Base-by-base conservation (phyloP, 768 basidiomycete genomes). In the Russula sp. region DNA sequence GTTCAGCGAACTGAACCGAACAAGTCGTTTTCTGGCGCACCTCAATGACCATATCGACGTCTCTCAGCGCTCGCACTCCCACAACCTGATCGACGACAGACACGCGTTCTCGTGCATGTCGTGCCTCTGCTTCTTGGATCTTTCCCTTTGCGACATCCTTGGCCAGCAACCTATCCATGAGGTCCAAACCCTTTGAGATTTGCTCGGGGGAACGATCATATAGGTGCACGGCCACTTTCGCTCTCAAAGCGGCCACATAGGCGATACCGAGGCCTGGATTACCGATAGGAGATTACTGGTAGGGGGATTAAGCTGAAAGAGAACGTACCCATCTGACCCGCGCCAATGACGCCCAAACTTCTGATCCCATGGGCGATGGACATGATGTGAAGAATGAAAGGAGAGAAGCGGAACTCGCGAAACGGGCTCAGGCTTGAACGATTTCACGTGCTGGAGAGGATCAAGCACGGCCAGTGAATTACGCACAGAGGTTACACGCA, bases 21-120 rank as follows among this genome's bases (percentile, higher is more conserved):
- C 18, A 34, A 20, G n/a, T 25, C 8, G 35, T 22, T 36, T 46
- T 36, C 32, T 11, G 5, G 71, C 79, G 58, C 63, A 88, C 91
- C 83, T 98, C 95, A 51, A 98, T 78, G 47, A 93, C 90, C 83
- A 98, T 86, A 70, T 96, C 93, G 8, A 85, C 88, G 69, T 94
- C 93, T 51, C 85, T 77, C 66, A 93, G 68, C 2, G 78, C 84
- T 47, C 77, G 75, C 25, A 91, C 66, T 3, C 80, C 82, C 29
- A 73, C 68, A 7, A 77, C 74, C 10, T 69, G 66, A n/a, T 79
- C 77, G 4, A 90, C 81, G 10, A 86, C 77, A 9, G 71, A 77
- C 25, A 98, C 76, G 48, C 88, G 78, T 20, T 81, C 84, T 58
- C 82, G 76, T 1, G 90, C 88, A 56, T 87, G 88, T 48, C 87